Evolutionary conservation across 345 rosid genomes (phyloP).

Genomic region (Brassica rapa): DNA sequence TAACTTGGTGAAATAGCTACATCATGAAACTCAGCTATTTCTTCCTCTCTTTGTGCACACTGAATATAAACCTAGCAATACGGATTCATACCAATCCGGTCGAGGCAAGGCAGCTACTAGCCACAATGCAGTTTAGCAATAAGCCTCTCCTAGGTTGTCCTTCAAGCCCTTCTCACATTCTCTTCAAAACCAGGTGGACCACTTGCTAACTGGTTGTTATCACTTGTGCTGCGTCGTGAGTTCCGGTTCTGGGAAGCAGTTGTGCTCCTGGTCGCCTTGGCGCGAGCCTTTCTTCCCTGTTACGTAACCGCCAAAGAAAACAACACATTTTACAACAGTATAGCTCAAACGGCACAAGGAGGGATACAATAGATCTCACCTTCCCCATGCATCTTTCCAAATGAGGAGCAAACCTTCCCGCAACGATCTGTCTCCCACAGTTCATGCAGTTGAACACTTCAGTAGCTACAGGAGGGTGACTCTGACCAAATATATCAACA

Average conservation of each 20-base stretch:
- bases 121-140: constrained; percentile 7
- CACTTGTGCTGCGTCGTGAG: constrained; percentile 59
- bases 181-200: constrained; percentile 53
- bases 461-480: constrained; percentile 78
- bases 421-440: constrained; percentile 79
- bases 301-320: constrained; percentile 17
- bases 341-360: not conserved
- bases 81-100: not conserved
- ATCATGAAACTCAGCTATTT: constrained; percentile 9
- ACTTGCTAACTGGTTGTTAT: constrained; percentile 56
- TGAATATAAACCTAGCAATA: constrained; percentile 20
- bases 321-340: not conserved
- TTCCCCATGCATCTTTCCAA: constrained; percentile 98
- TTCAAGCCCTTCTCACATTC: constrained; percentile 41
- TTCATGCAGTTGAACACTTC: constrained; percentile 93
- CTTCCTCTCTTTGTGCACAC: constrained; percentile 5
- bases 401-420: constrained; percentile 98
- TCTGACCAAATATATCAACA: constrained; percentile 89
- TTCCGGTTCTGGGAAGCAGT: constrained; percentile 74
- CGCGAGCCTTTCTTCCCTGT: constrained; percentile 93
- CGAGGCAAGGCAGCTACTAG: constrained; percentile 16
- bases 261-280: constrained; percentile 71
- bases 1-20: constrained; percentile 6
- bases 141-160: constrained; percentile 23
- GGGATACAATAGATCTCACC: constrained; percentile 47